These are phyloP conservation scores for Salvia miltiorrhiza DNA, from an alignment of 257 asterid genomes.

Conservation along the genomic window DNA sequence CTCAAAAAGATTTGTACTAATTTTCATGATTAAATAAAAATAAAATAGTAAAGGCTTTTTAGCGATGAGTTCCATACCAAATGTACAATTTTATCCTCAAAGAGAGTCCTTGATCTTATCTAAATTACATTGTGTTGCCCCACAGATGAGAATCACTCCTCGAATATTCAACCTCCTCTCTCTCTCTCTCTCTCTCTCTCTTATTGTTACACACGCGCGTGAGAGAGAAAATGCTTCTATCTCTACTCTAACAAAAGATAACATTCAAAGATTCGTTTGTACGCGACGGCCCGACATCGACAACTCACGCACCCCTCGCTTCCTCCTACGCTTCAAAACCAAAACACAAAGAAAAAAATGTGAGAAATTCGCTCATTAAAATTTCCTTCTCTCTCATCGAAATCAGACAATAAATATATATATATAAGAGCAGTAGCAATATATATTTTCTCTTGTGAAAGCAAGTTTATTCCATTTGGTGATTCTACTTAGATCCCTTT, in stretches of 20 bases:
- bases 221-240: background rate
- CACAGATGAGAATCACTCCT: slow-evolving; percentile 33
- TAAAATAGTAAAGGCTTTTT: too few relatives aligned
- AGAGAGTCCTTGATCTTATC: slow-evolving; percentile 41
- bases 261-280: slow-evolving; percentile 53
- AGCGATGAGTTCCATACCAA: too few relatives aligned
- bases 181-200: slow-evolving; percentile 9
- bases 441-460: slow-evolving; percentile 22
- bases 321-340: slow-evolving; percentile 9
- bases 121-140: slow-evolving; percentile 17
- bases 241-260: background rate
- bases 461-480: slow-evolving; percentile 41
- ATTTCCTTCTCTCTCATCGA: background rate
- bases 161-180: slow-evolving; percentile 39
- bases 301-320: slow-evolving; percentile 41
- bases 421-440: background rate
- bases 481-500: slow-evolving; percentile 73
- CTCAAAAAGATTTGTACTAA: too few relatives aligned
- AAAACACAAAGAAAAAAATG: background rate
- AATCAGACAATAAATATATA: background rate
- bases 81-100: too few relatives aligned
- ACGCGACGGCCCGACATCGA: slow-evolving; percentile 89
- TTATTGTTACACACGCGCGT: background rate
- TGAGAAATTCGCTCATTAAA: background rate
- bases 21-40: too few relatives aligned